Conservation (phyloP, 305 asterid genomes). For the Ajuga reptans region DNA sequence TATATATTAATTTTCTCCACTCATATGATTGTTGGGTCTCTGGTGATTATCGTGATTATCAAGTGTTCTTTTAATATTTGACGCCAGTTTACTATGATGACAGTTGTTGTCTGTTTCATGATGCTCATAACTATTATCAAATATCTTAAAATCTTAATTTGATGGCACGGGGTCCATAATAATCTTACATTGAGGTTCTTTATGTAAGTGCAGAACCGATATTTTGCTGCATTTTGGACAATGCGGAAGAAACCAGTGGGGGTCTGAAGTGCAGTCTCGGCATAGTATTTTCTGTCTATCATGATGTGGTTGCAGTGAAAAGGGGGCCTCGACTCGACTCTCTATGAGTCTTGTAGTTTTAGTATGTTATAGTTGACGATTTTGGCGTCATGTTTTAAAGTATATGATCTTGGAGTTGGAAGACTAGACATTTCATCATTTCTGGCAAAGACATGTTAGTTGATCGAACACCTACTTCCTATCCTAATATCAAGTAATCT, state of each 20-base stretch:
- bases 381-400: too few relatives aligned
- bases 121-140: background rate
- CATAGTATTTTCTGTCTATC: too few relatives aligned
- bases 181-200: background rate
- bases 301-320: too few relatives aligned
- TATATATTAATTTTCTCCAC: background rate
- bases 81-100: background rate
- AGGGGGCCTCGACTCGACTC: too few relatives aligned
- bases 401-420: background rate
- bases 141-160: background rate
- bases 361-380: too few relatives aligned
- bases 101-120: background rate
- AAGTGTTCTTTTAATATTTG: background rate
- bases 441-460: too few relatives aligned
- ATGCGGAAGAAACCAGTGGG: conserved; percentile 53
- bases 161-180: background rate
- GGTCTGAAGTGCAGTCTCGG: background rate
- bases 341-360: too few relatives aligned
- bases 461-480: too few relatives aligned
- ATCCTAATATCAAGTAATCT: too few relatives aligned
- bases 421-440: too few relatives aligned
- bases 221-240: conserved; percentile 84
- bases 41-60: background rate
- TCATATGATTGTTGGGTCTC: background rate
- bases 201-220: conserved; percentile 51